phyloP scores from a whole-genome alignment of 2,329 filamentous ascomycete genomes.

The Paraphaeosphaeria sporulosa region DNA sequence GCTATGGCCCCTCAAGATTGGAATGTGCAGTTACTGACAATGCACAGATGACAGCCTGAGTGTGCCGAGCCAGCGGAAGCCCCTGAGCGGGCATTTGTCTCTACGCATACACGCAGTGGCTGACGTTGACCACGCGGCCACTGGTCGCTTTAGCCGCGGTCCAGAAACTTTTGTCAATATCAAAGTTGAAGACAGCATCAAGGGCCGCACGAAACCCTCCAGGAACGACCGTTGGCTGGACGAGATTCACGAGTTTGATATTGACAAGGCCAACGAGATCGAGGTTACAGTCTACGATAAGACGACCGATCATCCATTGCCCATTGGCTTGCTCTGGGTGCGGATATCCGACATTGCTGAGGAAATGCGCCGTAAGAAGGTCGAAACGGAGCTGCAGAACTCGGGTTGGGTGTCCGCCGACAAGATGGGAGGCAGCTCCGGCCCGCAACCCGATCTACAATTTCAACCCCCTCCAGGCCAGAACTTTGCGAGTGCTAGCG shows the following conservation, averaged over 20 bases:
- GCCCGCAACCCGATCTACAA: slow-evolving; percentile 61
- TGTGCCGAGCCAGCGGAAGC: slow-evolving; percentile 91
- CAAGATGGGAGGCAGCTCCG: slow-evolving; percentile 76
- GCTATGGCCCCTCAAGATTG: not conserved
- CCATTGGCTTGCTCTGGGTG: slow-evolving; percentile 95
- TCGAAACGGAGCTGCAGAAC: slow-evolving; percentile 93
- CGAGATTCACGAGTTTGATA: slow-evolving; percentile 89
- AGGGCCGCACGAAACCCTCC: slow-evolving; percentile 84
- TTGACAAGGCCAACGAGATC: slow-evolving; percentile 98
- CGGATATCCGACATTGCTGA: slow-evolving; percentile 96
- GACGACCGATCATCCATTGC: slow-evolving; percentile 83
- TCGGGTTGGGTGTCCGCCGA: slow-evolving; percentile 98
- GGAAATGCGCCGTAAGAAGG: slow-evolving; percentile 95
- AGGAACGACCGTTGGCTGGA: slow-evolving; percentile 90
- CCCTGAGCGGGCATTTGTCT: slow-evolving; percentile 88
- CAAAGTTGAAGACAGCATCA: slow-evolving; percentile 94
- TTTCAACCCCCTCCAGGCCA: slow-evolving; percentile 60
- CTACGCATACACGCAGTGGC: slow-evolving; percentile 88
- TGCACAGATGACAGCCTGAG: slow-evolving; percentile 90
- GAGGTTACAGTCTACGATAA: slow-evolving; percentile 98
- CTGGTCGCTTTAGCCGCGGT: slow-evolving; percentile 81
- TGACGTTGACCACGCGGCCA: slow-evolving; percentile 91
- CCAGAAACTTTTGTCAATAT: slow-evolving; percentile 96
- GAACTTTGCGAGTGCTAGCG: slow-evolving; percentile 48
- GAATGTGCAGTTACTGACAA: slow-evolving; percentile 34